Evolutionary conservation across 495 filamentous ascomycete genomes (phyloP).

Genomic region (Lepraria neglecta): DNA sequence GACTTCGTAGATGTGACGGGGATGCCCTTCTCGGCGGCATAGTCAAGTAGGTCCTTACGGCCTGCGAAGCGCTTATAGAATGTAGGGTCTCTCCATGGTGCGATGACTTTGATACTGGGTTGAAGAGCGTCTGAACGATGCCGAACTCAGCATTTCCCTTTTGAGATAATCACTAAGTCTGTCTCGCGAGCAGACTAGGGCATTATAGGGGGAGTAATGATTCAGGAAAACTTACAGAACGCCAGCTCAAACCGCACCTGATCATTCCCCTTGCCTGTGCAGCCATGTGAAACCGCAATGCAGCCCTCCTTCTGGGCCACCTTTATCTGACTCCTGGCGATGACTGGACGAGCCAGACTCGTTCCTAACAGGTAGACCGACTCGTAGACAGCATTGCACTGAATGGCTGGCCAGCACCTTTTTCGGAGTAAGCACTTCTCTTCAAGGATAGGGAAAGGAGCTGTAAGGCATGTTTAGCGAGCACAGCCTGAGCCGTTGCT

Average conservation of each 20-base stretch:
- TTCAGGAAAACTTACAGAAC: slow-evolving; percentile 31
- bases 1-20: slow-evolving; percentile 84
- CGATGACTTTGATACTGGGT: slow-evolving; percentile 64
- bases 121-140: slow-evolving; percentile 67
- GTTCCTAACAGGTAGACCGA: slow-evolving; percentile 63
- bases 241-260: slow-evolving; percentile 74
- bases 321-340: slow-evolving; percentile 70
- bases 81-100: slow-evolving; percentile 77
- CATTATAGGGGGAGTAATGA: not conserved
- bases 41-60: slow-evolving; percentile 83
- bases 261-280: slow-evolving; percentile 56
- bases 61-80: slow-evolving; percentile 81
- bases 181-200: too few relatives aligned
- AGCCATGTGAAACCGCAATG: slow-evolving; percentile 13
- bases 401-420: slow-evolving; percentile 48
- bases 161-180: not conserved
- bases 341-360: slow-evolving; percentile 77
- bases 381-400: slow-evolving; percentile 68
- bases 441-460: not conserved
- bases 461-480: too few relatives aligned
- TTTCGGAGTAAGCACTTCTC: slow-evolving; percentile 75
- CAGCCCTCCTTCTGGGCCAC: slow-evolving; percentile 65
- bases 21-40: slow-evolving; percentile 68
- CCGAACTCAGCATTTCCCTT: slow-evolving; percentile 63
- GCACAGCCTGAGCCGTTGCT: too few relatives aligned